Base-by-base conservation (phyloP, 108 stramenopile genomes). In the Bacterosira constricta region DNA sequence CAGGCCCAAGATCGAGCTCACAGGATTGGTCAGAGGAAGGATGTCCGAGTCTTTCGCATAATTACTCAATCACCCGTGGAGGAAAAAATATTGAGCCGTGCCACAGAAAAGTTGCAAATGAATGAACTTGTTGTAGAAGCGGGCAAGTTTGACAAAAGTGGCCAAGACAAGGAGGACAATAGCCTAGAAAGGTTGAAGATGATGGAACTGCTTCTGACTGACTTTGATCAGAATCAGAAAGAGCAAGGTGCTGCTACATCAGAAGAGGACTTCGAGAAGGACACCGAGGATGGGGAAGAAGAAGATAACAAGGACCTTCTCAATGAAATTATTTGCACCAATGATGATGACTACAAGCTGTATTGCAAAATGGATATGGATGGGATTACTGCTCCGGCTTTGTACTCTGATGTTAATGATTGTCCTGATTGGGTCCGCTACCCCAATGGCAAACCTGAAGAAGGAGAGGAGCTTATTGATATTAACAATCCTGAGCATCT, bases 1-100 rank as follows among this genome's bases (percentile, higher is more conserved):
- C 98, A 99, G 79, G 97, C 97, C 6, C 96, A 97, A 69, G 99
- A 97, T 75, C 83, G 99, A 39, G 97, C 96, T 23, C 98, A 99
- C 83, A 92, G 99, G 26, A 97, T 98, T 52, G 99, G 99, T 5
- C 99, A 99, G 69, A 66, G 83, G 11, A 86, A 81, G 21, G 84
- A 88, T 57, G 97, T 98, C 9, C 79, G 93, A 54, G 97, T 99
- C 10, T 97, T 96, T 66, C 94, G 98, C 5, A 61, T 99, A 20
- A 74, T 96, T 10, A 96, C 98, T 32, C 80, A 93, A 45, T 93
- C 92, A 25, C 93, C 96, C 6, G 95, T 98, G 1, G 97, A 98
- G 68, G 96, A 97, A 68, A 88, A 92, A 73, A 97, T 98, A 49
- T 62, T 96, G 26, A 79, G 84, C 46, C 89, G 97, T 59, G 96